Evolutionary conservation across 345 rosid species (phyloP).

Genomic region (Lepidium aucheri): DNA sequence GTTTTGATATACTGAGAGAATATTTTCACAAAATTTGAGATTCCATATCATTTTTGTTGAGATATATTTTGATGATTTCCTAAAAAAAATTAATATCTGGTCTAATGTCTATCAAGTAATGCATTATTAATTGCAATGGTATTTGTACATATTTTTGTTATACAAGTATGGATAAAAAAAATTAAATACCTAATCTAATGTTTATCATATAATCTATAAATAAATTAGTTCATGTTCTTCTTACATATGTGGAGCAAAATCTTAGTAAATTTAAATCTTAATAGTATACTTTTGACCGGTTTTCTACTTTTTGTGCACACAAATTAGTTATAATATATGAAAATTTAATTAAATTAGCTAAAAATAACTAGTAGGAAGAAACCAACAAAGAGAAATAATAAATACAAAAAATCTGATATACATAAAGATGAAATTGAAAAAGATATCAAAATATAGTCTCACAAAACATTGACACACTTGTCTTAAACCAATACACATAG

Average conservation of each 20-base stretch:
- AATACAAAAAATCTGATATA: slow-evolving; percentile 16
- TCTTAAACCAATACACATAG: background rate
- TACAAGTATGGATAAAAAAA: background rate
- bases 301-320: background rate
- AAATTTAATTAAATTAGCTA: background rate
- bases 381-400: slow-evolving; percentile 8
- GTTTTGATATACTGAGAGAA: too few species aligned
- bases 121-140: background rate
- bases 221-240: background rate
- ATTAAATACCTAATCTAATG: background rate
- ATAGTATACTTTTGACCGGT: background rate
- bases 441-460: slow-evolving; percentile 11
- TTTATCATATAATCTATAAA: background rate
- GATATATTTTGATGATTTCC: background rate
- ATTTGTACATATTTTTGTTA: background rate
- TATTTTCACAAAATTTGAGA: too few species aligned
- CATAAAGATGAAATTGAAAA: slow-evolving; percentile 16
- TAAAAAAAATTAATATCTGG: background rate
- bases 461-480: slow-evolving; percentile 8
- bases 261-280: background rate
- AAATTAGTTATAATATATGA: background rate
- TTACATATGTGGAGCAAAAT: background rate
- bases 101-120: background rate
- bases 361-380: slow-evolving; percentile 6
- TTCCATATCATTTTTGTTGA: background rate